Percentiles rank a stretch among this genome's conserved stretches.
These are phyloP conservation scores for Coffea eugenioides DNA, from an alignment of 257 asterid genomes.

Conservation along the genomic window DNA sequence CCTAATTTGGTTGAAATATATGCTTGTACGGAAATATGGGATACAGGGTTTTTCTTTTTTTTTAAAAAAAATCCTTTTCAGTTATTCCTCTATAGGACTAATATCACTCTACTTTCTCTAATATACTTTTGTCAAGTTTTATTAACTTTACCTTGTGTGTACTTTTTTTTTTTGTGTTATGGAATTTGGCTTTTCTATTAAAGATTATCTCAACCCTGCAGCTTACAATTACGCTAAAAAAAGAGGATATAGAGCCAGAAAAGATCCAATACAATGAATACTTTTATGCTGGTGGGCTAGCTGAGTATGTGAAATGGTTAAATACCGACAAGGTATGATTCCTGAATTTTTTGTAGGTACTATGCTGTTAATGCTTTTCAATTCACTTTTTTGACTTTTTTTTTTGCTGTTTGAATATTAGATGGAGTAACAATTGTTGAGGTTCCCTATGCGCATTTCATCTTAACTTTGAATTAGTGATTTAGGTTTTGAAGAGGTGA, in stretches of 20 bases:
- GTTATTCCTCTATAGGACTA: background rate
- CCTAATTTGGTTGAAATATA: background rate
- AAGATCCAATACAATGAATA: constrained; percentile 64
- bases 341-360: background rate
- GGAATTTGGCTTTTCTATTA: background rate
- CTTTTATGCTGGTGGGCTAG: constrained; percentile 89
- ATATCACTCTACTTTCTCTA: background rate
- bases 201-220: constrained; percentile 18
- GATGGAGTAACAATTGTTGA: background rate
- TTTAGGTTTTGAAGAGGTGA: background rate
- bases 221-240: constrained; percentile 67
- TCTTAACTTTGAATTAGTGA: background rate
- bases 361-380: background rate
- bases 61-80: background rate
- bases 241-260: constrained; percentile 61
- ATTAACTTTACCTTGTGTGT: background rate
- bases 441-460: background rate
- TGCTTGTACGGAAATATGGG: background rate
- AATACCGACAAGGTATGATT: constrained; percentile 82
- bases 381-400: background rate
- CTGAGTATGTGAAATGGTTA: constrained; percentile 89
- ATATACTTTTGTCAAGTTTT: background rate
- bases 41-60: too few species aligned
- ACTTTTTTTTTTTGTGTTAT: background rate
- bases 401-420: background rate